phyloP scores from a whole-genome alignment of 2,329 filamentous ascomycete species.

The Sclerotinia borealis region DNA sequence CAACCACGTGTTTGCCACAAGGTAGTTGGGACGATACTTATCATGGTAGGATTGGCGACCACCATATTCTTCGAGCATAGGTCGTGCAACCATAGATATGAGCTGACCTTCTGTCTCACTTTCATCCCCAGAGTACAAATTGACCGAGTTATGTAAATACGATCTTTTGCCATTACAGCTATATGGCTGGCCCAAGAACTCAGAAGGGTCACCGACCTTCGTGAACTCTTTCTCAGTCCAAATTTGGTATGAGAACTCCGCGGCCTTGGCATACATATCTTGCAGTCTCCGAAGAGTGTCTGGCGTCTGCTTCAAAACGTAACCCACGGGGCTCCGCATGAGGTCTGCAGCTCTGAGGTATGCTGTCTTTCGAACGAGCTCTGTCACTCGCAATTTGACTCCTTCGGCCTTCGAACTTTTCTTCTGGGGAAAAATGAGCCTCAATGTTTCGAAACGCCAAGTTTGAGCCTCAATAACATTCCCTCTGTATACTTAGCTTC shows the following conservation, averaged over 20 bases:
- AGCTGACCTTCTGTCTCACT: neutral
- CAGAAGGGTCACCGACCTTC: neutral
- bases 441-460: neutral
- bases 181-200: neutral
- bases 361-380: neutral
- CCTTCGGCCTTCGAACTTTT: neutral
- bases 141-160: rapidly evolving
- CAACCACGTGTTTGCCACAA: rapidly evolving
- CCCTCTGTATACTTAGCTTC: neutral
- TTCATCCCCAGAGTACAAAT: rapidly evolving
- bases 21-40: too few relatives aligned
- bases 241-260: neutral
- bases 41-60: rapidly evolving
- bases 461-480: neutral
- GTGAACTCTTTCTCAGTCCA: rapidly evolving
- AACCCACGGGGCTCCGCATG: neutral
- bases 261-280: rapidly evolving
- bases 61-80: neutral
- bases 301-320: neutral
- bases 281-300: neutral
- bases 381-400: neutral
- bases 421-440: neutral
- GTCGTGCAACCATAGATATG: neutral
- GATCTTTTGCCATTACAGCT: rapidly evolving
- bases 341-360: neutral